phyloP scores from a whole-genome alignment of 2,329 filamentous ascomycete genomes.

The Aspergillus caelatus region DNA sequence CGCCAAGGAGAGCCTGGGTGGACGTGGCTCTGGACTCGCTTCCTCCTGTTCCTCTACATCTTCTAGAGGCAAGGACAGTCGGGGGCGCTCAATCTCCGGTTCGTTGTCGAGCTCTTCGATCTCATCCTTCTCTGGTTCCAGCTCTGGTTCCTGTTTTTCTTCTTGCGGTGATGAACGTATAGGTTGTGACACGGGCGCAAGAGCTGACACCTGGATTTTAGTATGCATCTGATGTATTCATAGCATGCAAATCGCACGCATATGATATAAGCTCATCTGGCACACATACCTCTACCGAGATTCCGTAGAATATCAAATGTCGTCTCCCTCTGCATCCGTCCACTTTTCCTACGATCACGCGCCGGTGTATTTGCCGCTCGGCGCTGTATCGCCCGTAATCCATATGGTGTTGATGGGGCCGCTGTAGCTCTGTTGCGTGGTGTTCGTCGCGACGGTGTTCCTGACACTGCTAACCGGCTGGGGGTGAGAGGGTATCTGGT shows the following conservation, averaged over 20 bases:
- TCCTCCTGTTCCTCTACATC: slow-evolving; percentile 51
- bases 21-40: slow-evolving; percentile 37
- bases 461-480: slow-evolving; percentile 30
- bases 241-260: neutral
- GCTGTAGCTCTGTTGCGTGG: slow-evolving; percentile 34
- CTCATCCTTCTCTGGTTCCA: slow-evolving; percentile 30
- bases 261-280: neutral
- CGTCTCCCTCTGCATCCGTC: slow-evolving; percentile 55
- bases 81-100: slow-evolving; percentile 45
- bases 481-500: slow-evolving; percentile 40
- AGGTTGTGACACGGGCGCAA: slow-evolving; percentile 52
- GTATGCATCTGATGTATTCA: neutral
- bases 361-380: slow-evolving; percentile 56
- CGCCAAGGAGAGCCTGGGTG: slow-evolving; percentile 42
- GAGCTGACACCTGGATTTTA: slow-evolving; percentile 37
- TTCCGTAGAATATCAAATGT: slow-evolving; percentile 58
- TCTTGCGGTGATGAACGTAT: slow-evolving; percentile 52
- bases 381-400: slow-evolving; percentile 57
- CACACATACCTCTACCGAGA: slow-evolving; percentile 52
- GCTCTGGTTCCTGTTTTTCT: slow-evolving; percentile 22
- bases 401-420: slow-evolving; percentile 58
- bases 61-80: slow-evolving; percentile 51
- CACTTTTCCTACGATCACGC: slow-evolving; percentile 53
- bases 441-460: slow-evolving; percentile 40
- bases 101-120: slow-evolving; percentile 54